Base-by-base conservation (phyloP, 495 filamentous ascomycete genomes). In the Penicillium subrubescens region DNA sequence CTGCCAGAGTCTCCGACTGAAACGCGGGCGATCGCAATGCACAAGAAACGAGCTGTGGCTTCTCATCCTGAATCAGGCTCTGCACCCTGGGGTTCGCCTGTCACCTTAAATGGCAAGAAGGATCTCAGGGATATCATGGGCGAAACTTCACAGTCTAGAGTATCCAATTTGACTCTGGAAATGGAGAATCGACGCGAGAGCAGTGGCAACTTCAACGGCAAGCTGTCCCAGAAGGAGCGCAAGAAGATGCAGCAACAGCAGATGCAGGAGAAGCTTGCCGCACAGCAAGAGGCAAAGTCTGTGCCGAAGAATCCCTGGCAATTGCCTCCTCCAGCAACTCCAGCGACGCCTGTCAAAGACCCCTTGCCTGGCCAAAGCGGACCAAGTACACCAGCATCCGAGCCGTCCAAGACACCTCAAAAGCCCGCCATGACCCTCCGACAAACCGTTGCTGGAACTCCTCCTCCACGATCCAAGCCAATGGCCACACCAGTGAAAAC, bases 201-300 rank as follows among this genome's bases (percentile, higher is more conserved):
- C 66, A 75, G 71, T 57, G 67, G 67, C 61, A 71, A 67, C 39
- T 71, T 75, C 44, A 59, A 79, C 61, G 51, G 78, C 72, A 74
- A 96, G 87, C 66, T 96, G 46, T 95, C 92, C 1, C 95, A 98
- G 66, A 94, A 93, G 71, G 94, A 97, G 71, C 87, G 92, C 12
- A 97, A 97, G 78, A 92, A 86, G 71, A 84, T 91, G 53, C 87
- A 92, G 66, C 88, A 92, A 65, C 86, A 89, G 69, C 84, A 86
- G 66, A 76, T 85, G 63, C 88, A 90, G 61, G 81, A 89, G 63
- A 73, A 72, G 63, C 61, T 79, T 2, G 73, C 72, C 60, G 75
- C 79, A 29, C 77, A 87, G 48, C 77, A 85, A 68, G 80, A 79
- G 53, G 71, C 75, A 27, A 76, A 81, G 34, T 75, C 82, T 23